Evolutionary conservation across 2,329 filamentous ascomycete species (phyloP), one percentile per base, ranked within the genome.

Genomic region (Aspergillus sclerotialis): DNA sequence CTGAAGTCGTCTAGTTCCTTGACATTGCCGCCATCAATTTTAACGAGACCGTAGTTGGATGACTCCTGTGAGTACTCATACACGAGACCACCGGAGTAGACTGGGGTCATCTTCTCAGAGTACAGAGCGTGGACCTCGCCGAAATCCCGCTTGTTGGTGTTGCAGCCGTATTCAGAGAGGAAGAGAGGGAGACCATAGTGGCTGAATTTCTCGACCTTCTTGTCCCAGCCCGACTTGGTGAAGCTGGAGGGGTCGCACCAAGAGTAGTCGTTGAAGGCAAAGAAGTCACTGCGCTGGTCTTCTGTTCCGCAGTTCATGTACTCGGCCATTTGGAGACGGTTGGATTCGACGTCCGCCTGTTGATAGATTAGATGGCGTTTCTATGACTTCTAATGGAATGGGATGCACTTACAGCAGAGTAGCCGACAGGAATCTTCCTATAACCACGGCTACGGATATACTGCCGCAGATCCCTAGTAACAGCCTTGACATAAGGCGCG

Each of bases 281-380:
- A 71, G 73, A 89, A 94, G 38, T 94, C 88, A 50, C 81, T 85
- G 49, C 89, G 82, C 67, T 82, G 78, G 45, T 89, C 82, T 31
- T 90, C 84, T 35, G 76, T 69, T 42, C 89, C 89, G 58, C 89
- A 95, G 76, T 94, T 94, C 80, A 95, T 87, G 74, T 93, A 95
- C 35, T 80, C 56, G 30, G 89, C 88, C 60, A 87, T 87, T 68
- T 94, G 78, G 67, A 83, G 78, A 51, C 88, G 84, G 72, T 93
- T 94, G 54, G 78, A 73, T 40, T 84, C 73, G 37, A 94, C 84
- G 65, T 94, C 88, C 40, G 88, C 89, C 57, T 60, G 32, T 10
- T n/a, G 12, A 13, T 23, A 23, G 28, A 32, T 18, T 16, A 41
- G 55, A 43, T n/a, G n/a, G n/a, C n/a, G n/a, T n/a, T n/a, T n/a